phyloP scores from a whole-genome alignment of 2,329 filamentous ascomycete species.

The Knoxdaviesia proteae region DNA sequence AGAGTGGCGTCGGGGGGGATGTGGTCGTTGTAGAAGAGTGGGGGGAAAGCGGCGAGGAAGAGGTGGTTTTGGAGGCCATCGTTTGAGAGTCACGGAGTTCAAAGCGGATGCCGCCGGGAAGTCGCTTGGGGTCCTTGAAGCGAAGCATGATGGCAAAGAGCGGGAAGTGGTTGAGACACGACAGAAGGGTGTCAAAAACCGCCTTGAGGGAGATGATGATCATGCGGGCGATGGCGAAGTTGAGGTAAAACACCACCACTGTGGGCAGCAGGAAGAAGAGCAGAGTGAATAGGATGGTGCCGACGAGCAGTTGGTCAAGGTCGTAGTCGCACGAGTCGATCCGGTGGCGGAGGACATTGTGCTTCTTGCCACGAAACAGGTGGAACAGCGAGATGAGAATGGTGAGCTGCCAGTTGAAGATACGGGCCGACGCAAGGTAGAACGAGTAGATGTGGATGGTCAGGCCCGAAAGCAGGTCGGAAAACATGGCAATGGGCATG shows the following conservation, averaged over 20 bases:
- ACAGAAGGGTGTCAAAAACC: conserved; percentile 71
- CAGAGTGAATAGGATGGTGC: conserved; percentile 88
- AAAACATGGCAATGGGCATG: conserved; percentile 91
- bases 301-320: conserved; percentile 83
- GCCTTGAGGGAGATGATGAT: conserved; percentile 87
- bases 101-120: conserved; percentile 77
- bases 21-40: too few species aligned
- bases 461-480: conserved; percentile 73
- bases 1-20: too few species aligned
- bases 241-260: conserved; percentile 88
- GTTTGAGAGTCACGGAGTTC: conserved; percentile 46
- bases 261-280: conserved; percentile 90
- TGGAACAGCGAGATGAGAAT: conserved; percentile 97
- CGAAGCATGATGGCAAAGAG: conserved; percentile 92
- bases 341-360: conserved; percentile 88
- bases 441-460: conserved; percentile 97
- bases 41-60: too few species aligned
- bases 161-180: conserved; percentile 92
- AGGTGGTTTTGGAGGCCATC: too few species aligned
- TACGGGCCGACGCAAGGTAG: conserved; percentile 87
- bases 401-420: conserved; percentile 96
- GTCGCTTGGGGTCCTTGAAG: conserved; percentile 73
- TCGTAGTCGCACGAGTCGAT: conserved; percentile 99
- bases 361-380: conserved; percentile 92
- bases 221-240: conserved; percentile 88